phyloP scores from a whole-genome alignment of 305 asterid genomes.

The Fraxinus platypoda region DNA sequence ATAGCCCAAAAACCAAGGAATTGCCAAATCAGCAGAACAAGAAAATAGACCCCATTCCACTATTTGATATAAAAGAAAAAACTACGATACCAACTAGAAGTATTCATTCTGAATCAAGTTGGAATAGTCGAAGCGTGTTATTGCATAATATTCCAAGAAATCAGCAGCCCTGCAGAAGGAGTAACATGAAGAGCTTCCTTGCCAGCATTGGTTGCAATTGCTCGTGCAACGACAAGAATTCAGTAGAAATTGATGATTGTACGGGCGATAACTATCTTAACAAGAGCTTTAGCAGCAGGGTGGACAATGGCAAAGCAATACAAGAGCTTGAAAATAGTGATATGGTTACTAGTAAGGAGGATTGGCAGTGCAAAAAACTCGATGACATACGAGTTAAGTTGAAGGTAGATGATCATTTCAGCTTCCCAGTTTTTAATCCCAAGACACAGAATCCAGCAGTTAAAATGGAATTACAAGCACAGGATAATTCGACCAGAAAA shows the following conservation, averaged over 20 bases:
- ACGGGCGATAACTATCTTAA: conserved; percentile 16
- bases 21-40: conserved; percentile 17
- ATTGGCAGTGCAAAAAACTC: conserved; percentile 20
- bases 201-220: conserved; percentile 63
- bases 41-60: conserved; percentile 31
- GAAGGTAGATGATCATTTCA: conserved; percentile 29
- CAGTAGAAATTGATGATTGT: conserved; percentile 44
- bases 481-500: conserved; percentile 24
- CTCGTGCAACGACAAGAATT: conserved; percentile 52
- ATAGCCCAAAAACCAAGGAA: conserved; percentile 15
- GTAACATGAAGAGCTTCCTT: conserved; percentile 52
- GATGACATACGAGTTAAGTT: conserved; percentile 29
- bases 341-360: conserved; percentile 18
- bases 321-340: conserved; percentile 17
- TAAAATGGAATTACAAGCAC: conserved; percentile 20
- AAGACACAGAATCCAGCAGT: conserved; percentile 23
- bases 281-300: conserved; percentile 7
- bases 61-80: conserved; percentile 28
- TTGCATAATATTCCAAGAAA: conserved; percentile 37
- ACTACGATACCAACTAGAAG: conserved; percentile 39
- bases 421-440: conserved; percentile 36
- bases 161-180: conserved; percentile 31
- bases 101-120: conserved; percentile 60
- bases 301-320: conserved; percentile 24
- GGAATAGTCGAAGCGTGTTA: conserved; percentile 61